phyloP scores from a whole-genome alignment of 768 basidiomycete species.

The Rhizopogon roseolus region DNA sequence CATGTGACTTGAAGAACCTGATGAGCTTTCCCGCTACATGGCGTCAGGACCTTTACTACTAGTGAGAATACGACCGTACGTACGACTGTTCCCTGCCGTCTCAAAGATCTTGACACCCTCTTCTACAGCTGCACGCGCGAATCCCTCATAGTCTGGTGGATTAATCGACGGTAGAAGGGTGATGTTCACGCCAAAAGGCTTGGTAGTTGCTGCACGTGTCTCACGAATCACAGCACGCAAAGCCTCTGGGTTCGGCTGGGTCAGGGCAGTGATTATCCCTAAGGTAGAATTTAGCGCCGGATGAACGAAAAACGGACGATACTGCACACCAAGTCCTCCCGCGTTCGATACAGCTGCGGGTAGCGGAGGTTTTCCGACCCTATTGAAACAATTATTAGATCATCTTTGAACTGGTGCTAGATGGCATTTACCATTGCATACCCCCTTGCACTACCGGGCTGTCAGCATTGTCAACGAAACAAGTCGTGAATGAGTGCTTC shows the following conservation, averaged over 20 bases:
- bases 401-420: neutral
- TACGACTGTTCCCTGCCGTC: conserved; percentile 90
- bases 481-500: neutral
- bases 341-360: conserved; percentile 79
- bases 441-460: conserved; percentile 85
- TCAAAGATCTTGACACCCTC: conserved; percentile 89
- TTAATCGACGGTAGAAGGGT: conserved; percentile 86
- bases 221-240: conserved; percentile 77
- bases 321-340: conserved; percentile 61
- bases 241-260: conserved; percentile 81
- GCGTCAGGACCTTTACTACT: neutral
- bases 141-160: conserved; percentile 87
- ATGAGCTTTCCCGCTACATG: conserved; percentile 68
- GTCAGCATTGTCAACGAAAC: neutral
- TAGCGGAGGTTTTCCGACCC: conserved; percentile 77
- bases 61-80: conserved; percentile 18
- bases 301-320: neutral
- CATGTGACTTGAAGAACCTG: conserved; percentile 73
- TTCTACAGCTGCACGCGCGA: conserved; percentile 75
- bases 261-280: conserved; percentile 85
- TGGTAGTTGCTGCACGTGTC: conserved; percentile 61
- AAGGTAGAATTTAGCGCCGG: neutral
- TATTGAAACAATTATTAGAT: conserved; percentile 17
- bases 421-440: conserved; percentile 71
- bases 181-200: conserved; percentile 83